phyloP scores from a whole-genome alignment of 768 basidiomycete genomes.

The Auricularia cornea region DNA sequence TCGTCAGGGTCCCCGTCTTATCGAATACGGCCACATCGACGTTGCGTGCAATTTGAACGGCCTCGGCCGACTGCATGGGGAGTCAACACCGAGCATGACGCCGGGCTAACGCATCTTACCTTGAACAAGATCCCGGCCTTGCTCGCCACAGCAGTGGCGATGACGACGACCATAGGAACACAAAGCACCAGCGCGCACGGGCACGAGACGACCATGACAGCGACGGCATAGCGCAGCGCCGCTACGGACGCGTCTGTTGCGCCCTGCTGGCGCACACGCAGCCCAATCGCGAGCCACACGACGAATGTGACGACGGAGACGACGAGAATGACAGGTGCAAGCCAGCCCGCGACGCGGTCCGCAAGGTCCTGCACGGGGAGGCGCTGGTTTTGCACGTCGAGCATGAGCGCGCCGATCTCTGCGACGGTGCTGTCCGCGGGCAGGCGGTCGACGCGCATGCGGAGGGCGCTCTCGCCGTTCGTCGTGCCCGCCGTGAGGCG shows the following conservation, averaged over 20 bases:
- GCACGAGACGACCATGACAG: not conserved
- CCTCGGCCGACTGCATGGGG: not conserved
- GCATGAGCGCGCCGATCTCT: slow-evolving; percentile 27
- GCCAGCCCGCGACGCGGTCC: not conserved
- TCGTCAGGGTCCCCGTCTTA: slow-evolving; percentile 7
- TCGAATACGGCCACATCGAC: slow-evolving; percentile 3
- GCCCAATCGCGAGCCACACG: slow-evolving; percentile 29
- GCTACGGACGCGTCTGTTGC: slow-evolving; percentile 22
- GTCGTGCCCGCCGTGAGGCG: slow-evolving; percentile 32
- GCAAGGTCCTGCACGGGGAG: slow-evolving; percentile 28
- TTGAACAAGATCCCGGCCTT: not conserved
- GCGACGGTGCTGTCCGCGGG: slow-evolving; percentile 35
- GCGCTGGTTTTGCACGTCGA: slow-evolving; percentile 30
- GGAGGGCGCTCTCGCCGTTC: slow-evolving; percentile 26
- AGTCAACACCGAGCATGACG: not conserved
- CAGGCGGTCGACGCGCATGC: slow-evolving; percentile 28
- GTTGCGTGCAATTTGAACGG: not conserved
- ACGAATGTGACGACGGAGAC: slow-evolving; percentile 18
- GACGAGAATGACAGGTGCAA: not conserved
- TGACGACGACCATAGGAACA: not conserved
- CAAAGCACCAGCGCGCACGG: not conserved
- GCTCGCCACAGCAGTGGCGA: not conserved
- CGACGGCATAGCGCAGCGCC: slow-evolving; percentile 20
- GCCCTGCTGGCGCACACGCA: slow-evolving; percentile 19
- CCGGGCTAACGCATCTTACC: not conserved